Conservation (phyloP, 257 asterid species). For the Voacanga thouarsii region DNA sequence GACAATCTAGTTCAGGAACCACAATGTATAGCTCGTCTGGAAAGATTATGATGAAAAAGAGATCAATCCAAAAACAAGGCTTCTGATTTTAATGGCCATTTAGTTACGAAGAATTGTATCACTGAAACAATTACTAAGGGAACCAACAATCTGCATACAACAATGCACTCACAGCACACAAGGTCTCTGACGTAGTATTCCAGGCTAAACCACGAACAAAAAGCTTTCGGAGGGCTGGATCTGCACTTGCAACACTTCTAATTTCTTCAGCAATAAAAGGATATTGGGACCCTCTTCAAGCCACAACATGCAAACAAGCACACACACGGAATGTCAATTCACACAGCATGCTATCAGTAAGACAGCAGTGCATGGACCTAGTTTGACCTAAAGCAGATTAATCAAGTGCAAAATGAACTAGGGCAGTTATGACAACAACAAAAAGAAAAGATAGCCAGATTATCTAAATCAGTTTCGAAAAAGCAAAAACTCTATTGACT, state of each 20-base stretch:
- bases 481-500: background rate
- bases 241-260: constrained; percentile 91
- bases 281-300: constrained; percentile 84
- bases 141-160: constrained; percentile 50
- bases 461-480: background rate
- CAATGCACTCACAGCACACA: constrained; percentile 94
- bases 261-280: constrained; percentile 93
- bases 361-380: constrained; percentile 28
- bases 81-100: background rate
- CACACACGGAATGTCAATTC: constrained; percentile 70
- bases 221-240: constrained; percentile 97
- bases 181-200: constrained; percentile 87
- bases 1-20: background rate
- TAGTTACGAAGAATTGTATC: background rate
- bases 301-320: constrained; percentile 95
- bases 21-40: background rate
- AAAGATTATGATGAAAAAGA: background rate
- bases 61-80: background rate
- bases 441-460: background rate
- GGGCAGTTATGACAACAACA: background rate
- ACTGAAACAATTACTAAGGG: constrained; percentile 25
- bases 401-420: constrained; percentile 18
- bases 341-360: constrained; percentile 43
- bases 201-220: constrained; percentile 98
- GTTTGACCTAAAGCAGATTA: constrained; percentile 21